phyloP scores from a whole-genome alignment of 106 monocot genomes.

The Acorus calamus region DNA sequence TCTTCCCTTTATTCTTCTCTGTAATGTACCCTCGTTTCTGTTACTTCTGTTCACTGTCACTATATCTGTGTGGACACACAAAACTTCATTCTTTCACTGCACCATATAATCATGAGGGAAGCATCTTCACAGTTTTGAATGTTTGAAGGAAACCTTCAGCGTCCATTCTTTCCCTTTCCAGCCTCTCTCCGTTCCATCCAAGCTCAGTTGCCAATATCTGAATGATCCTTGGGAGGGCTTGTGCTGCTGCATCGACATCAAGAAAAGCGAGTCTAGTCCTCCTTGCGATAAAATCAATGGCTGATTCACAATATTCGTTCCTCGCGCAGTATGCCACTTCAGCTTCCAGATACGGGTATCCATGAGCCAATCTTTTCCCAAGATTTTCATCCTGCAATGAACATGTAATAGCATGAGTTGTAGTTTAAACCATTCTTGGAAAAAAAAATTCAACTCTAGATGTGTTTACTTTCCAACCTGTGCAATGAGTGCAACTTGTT shows the following conservation, averaged over 20 bases:
- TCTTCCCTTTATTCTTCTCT: too few relatives aligned
- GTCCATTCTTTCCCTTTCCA: constrained; percentile 62
- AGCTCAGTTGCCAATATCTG: constrained; percentile 72
- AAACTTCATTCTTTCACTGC: too few relatives aligned
- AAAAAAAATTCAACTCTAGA: background rate
- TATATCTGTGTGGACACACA: too few relatives aligned
- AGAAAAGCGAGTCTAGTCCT: constrained; percentile 84
- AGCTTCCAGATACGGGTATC: constrained; percentile 91
- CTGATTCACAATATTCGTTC: constrained; percentile 86
- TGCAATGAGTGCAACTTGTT: constrained; percentile 77
- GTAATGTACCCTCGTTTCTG: too few relatives aligned
- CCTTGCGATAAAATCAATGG: constrained; percentile 85
- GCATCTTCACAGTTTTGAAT: constrained; percentile 77
- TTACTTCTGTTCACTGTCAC: too few relatives aligned
- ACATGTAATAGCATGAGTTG: too few relatives aligned
- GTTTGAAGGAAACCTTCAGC: constrained; percentile 79
- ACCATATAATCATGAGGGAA: background rate
- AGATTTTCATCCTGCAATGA: constrained; percentile 61
- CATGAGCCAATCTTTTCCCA: constrained; percentile 89
- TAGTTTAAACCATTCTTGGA: background rate
- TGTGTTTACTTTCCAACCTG: constrained; percentile 34
- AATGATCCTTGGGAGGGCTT: constrained; percentile 76
- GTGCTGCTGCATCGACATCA: constrained; percentile 78
- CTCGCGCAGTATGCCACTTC: constrained; percentile 95
- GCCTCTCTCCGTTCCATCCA: constrained; percentile 73